Evolutionary conservation across 495 filamentous ascomycete genomes (phyloP), one percentile per base, ranked within the genome.

Genomic region (Penicillium verhagenii): DNA sequence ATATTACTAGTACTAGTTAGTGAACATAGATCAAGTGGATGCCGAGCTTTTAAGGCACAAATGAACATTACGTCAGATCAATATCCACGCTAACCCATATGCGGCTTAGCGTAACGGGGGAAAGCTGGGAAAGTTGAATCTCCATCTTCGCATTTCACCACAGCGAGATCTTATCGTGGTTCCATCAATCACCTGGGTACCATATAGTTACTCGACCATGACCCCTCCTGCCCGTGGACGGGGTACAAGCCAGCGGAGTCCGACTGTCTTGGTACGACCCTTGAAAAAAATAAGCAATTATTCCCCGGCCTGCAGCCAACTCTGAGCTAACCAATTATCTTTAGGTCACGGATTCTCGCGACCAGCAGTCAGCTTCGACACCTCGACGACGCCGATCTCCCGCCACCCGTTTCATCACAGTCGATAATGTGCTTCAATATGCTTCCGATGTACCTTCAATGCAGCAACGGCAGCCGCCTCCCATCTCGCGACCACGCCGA

Each of bases 381-480:
- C 71, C 67, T 43, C 70, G 63, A 52, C 72, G 65, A 25, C 72
- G 65, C 37, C 70, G 67, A 43, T 75, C 70, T 39, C 74, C 78
- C 26, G 74, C 82, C 39, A 92, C 87, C 55, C 90, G 92, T 43
- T 85, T 94, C 68, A 90, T 98, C 59, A 95, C 90, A 11, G 95
- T 99, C 64, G 94, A 99, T 71, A 96, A 91, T 63, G 86, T 97
- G 54, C 85, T 99, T 3, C 91, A 95, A 71, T 89, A 95, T 73
- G 85, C 91, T 52, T 95, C 90, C 29, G 92, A 99, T 60, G 90
- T 99, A 5, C 95, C 94, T 18, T 97, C 94, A 0, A 92, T 90
- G 69, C 92, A 97, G 70, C 90, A 91, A 35, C 86, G 94, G 4
- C 79, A 84, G 18, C 88, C 90, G 0, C 82, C 86, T 19, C 78